Base-by-base conservation (phyloP, 768 basidiomycete genomes). In the Boletus subparvulus region DNA sequence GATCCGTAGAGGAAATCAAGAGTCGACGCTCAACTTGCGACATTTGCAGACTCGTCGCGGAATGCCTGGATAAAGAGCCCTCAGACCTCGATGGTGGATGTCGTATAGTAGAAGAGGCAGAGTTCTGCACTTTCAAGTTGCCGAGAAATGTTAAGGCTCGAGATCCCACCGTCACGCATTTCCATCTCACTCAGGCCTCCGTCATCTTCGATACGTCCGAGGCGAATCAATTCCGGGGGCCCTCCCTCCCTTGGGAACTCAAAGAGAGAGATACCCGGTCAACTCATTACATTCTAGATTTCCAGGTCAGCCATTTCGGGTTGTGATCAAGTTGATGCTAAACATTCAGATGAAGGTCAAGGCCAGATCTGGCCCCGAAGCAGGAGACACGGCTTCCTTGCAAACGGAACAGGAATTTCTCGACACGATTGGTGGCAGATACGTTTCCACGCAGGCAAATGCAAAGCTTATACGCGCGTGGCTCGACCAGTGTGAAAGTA, bases 1-100 rank as follows among this genome's bases (percentile, higher is more conserved):
- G 64, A 26, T 54, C 54, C 12, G 8, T 62, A 24, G 48, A 47
- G 43, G 56, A 53, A 36, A 59, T 65, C 60, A 65, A 56, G 39
- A 2, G 24, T 10, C 54, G 63, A 28, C 54, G 62, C 9, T 50
- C 7, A 0, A 19, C 43, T 19, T 63, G 62, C 50, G 58, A 53
- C 12, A 17, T 64, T 40, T 63, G 62, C 48, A 40, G 12, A 16
- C 50, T 64, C 16, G n/a, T 64, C 28, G 43, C 62, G 2, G 62
- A 60, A 32, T 1, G 48, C 14, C 24, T 63, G 46, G 52, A 61
- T 17, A 28, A 56, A 4, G 62, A 64, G 28, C 54, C 58, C 4
- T 17, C 54, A 17, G 37, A 39, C 10, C 58, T 61, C 24, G 3
- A 21, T 28, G 62, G 62, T 9, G 16, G 39, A 42, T 65, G 59